Percentiles rank a stretch among this genome's conserved stretches.
Evolutionary conservation across 2,329 filamentous ascomycete species (phyloP).

Genomic region (Penicillium sp.): DNA sequence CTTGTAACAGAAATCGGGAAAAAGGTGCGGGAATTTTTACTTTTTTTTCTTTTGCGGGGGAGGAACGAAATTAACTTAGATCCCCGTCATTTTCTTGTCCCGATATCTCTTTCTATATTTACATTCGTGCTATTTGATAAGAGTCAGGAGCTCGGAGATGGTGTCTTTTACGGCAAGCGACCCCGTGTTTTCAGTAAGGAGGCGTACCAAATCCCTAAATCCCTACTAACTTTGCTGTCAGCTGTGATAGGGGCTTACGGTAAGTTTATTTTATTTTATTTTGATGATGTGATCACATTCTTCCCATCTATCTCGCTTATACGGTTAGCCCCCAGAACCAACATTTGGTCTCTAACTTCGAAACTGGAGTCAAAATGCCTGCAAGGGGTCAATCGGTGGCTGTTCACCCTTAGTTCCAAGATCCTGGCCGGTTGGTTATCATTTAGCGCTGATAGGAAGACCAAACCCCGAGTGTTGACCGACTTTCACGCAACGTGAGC

Average conservation of each 20-base stretch:
- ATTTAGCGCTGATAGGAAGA: slow-evolving; percentile 11
- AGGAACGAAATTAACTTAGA: neutral
- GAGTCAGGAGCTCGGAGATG: slow-evolving; percentile 6
- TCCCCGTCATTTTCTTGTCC: neutral
- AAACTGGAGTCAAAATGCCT: slow-evolving; percentile 6
- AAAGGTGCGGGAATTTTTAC: neutral
- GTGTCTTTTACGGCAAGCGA: slow-evolving; percentile 10
- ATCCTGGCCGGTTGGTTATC: slow-evolving; percentile 7
- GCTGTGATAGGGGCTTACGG: slow-evolving; percentile 1
- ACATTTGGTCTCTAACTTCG: neutral
- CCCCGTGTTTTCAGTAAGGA: slow-evolving; percentile 11
- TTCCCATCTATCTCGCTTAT: neutral
- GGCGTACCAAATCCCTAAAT: slow-evolving; percentile 2
- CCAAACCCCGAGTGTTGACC: slow-evolving; percentile 17
- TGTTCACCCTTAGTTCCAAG: slow-evolving; percentile 12
- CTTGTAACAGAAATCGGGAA: neutral
- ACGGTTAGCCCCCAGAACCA: neutral
- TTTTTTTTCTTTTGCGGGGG: neutral
- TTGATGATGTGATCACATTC: neutral
- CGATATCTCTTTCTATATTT: neutral
- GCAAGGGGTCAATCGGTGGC: slow-evolving; percentile 11
- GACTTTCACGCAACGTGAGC: slow-evolving; percentile 14
- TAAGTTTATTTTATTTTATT: neutral
- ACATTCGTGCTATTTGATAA: neutral
- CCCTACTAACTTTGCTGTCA: neutral